Evolutionary conservation across 2,329 filamentous ascomycete genomes (phyloP).

Genomic region (Xylariaceae sp.): DNA sequence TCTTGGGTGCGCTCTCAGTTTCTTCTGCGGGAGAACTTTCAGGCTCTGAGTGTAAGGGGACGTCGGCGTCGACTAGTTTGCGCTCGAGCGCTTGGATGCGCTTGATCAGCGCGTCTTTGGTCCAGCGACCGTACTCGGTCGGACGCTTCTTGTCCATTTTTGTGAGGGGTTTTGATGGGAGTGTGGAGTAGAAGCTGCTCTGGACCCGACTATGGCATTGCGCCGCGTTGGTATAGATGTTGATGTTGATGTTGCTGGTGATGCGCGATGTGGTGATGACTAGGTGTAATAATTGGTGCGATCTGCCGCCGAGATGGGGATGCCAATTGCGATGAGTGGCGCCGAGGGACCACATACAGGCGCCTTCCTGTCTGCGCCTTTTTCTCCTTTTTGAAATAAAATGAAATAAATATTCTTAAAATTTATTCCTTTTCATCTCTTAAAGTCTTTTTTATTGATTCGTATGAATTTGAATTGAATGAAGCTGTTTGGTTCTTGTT

Average conservation of each 20-base stretch:
- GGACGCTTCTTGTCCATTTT: conserved; percentile 26
- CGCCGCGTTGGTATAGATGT: not conserved
- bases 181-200: conserved; percentile 22
- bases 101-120: conserved; percentile 60
- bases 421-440: not conserved
- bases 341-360: conserved; percentile 26
- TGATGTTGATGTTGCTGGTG: not conserved
- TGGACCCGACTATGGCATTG: conserved; percentile 4
- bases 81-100: conserved; percentile 64
- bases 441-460: not conserved
- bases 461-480: too few species aligned
- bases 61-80: conserved; percentile 34
- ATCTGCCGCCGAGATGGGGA: conserved; percentile 6
- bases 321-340: conserved; percentile 24
- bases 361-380: not conserved
- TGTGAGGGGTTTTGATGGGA: not conserved
- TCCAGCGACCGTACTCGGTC: conserved; percentile 60
- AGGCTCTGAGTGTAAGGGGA: not conserved
- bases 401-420: not conserved
- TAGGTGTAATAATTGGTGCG: conserved; percentile 8
- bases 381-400: not conserved
- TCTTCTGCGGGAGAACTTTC: not conserved
- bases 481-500: not conserved
- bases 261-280: not conserved
- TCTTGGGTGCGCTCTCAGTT: conserved; percentile 36